Evolutionary conservation across 768 basidiomycete genomes (phyloP), one percentile per base, ranked within the genome.

Genomic region (Xerocomellus amylosporus): DNA sequence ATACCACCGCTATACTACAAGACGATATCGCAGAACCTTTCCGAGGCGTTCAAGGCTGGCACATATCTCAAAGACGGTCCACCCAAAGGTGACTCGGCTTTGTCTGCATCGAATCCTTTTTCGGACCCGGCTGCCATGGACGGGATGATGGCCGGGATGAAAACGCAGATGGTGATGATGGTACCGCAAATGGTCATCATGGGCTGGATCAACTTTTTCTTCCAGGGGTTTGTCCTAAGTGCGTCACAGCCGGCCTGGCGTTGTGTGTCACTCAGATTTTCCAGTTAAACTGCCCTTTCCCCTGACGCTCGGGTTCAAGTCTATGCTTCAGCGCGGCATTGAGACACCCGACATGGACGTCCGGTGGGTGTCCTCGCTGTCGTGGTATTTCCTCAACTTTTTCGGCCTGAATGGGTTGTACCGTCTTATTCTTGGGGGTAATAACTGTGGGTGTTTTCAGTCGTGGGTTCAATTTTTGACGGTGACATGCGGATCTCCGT

Each of bases 181-280:
- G 89, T 96, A 14, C 92, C 90, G 17, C 90, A 98, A 73, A 98
- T 98, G 89, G 80, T 97, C 56, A 93, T 98, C 62, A 98, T 98
- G 96, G 95, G 94, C 48, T 98, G 96, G 91, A 98, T 99, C 74
- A 98, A 94, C 72, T 93, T 95, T 72, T 99, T 99, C 84, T 99
- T 98, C 76, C 90, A 96, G 65, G 97, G 97, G 28, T 98, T 98
- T 69, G 90, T 99, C 54, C 80, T 98, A 54, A 98, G 96, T 98
- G 69, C 71, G 95, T 85, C 36, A 42, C 49, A 2, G 3, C 36
- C 20, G 38, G 40, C 48, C 30, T 50, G 49, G 24, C 49, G 44
- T 40, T 20, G 26, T 39, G 46, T 24, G 17, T 41, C 30, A 40
- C 46, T 54, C 44, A 54, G 8, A 46, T 17, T 24, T 30, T 44